Base-by-base conservation (phyloP, 2,329 filamentous ascomycete species). In the Magnaporthiopsis incrustans region DNA sequence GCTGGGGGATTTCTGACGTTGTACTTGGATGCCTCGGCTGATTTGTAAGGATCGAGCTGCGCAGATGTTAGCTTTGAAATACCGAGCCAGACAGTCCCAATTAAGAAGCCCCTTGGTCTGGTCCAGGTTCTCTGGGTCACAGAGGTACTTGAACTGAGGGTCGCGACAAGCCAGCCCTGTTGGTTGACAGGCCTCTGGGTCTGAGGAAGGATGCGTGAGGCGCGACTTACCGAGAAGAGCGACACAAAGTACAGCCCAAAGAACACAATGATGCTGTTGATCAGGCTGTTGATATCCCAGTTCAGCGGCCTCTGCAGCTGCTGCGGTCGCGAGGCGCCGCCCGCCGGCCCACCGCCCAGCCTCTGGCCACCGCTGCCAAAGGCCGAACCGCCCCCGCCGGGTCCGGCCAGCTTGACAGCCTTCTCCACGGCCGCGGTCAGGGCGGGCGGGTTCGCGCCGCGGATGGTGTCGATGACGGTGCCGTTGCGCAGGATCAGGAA, bases 401-500 rank as follows among this genome's bases (percentile, higher is more conserved):
- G 73, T 10, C 76, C 77, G 4, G 77, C 78, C 25, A 88, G 77
- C 73, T 84, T 85, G 62, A 86, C 78, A 4, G 85, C 85, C 73
- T 89, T 89, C 71, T 89, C 87, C 68, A 97, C 88, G 30, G 90
- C 91, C 64, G 86, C 83, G 50, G 87, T 89, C 58, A 99, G 85
- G 62, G 86, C 88, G 14, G 87, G 82, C 1, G 88, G 85, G 78
- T 97, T 90, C 44, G 93, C 92, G 70, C 95, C 95, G 71, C 85
- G 84, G 72, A 97, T 87, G 38, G 89, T 92, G 68, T 91, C 84
- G 72, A 90, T 83, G 71, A 89, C 85, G 68, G 83, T 81, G 70
- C 89, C 88, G 73, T 85, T 86, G 78, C 91, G 89, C 82, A 92
- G 93, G 76, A 98, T 87, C 74, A 97, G 85, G 78, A 99, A 98